Percentiles rank a stretch among this genome's conserved stretches.
phyloP scores from a whole-genome alignment of 805 yeast genomes.

The Kodamaea hsintzibuensis region DNA sequence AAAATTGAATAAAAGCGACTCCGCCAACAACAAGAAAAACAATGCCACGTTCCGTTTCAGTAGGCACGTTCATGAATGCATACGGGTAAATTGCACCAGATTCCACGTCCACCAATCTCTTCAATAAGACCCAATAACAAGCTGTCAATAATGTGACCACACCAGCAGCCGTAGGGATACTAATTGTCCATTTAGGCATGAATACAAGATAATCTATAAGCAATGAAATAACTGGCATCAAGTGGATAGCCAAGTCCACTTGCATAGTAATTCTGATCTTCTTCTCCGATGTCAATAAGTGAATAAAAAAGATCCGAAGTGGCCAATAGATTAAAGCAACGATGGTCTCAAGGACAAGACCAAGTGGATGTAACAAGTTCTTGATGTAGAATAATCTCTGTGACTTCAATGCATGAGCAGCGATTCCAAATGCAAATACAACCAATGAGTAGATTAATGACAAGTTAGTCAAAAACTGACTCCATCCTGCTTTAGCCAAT shows the following conservation, averaged over 20 bases:
- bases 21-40: conserved; percentile 50
- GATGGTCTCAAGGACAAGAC: conserved; percentile 57
- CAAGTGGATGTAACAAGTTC: conserved; percentile 51
- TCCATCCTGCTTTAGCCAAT: conserved; percentile 60
- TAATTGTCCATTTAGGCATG: conserved; percentile 46
- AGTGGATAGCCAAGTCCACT: conserved; percentile 60
- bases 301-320: conserved; percentile 51
- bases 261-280: conserved; percentile 43
- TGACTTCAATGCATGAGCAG: conserved; percentile 33
- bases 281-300: conserved; percentile 44
- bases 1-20: conserved; percentile 31
- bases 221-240: conserved; percentile 56
- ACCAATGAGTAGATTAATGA: conserved; percentile 15
- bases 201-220: conserved; percentile 54
- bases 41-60: conserved; percentile 40
- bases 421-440: conserved; percentile 23
- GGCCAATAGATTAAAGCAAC: conserved; percentile 74
- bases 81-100: conserved; percentile 61
- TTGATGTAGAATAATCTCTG: conserved; percentile 31
- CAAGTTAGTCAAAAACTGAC: conserved; percentile 68
- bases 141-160: conserved; percentile 41
- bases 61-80: conserved; percentile 60
- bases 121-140: conserved; percentile 56
- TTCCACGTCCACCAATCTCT: conserved; percentile 46
- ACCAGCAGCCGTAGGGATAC: conserved; percentile 36